phyloP scores from a whole-genome alignment of 805 yeast species.

The Lipomyces starkeyi region DNA sequence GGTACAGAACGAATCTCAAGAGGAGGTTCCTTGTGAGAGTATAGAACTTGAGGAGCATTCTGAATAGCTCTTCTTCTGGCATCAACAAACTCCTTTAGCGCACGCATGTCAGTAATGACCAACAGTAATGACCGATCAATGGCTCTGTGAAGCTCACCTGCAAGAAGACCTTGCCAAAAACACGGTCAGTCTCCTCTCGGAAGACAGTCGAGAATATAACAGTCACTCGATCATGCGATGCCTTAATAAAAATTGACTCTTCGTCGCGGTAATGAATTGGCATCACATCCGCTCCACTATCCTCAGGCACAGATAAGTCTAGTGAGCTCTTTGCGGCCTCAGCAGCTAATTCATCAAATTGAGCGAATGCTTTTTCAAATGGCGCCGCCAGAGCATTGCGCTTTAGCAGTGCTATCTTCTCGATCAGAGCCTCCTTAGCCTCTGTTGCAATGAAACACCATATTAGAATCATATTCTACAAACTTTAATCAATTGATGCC shows the following conservation, averaged over 20 bases:
- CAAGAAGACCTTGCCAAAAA: slow-evolving; percentile 84
- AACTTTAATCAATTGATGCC: not conserved
- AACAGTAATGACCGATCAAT: not conserved
- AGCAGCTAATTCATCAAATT: slow-evolving; percentile 71
- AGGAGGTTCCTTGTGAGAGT: slow-evolving; percentile 90
- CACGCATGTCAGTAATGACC: not conserved
- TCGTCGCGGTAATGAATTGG: slow-evolving; percentile 87
- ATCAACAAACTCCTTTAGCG: slow-evolving; percentile 42
- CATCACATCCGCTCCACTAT: slow-evolving; percentile 60
- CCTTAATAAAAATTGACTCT: slow-evolving; percentile 87
- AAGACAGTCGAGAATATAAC: slow-evolving; percentile 93
- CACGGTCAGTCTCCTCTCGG: slow-evolving; percentile 95
- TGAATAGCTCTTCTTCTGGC: slow-evolving; percentile 81
- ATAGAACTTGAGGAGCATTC: slow-evolving; percentile 97
- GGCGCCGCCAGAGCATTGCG: slow-evolving; percentile 92
- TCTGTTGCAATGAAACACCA: slow-evolving; percentile 41
- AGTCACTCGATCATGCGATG: slow-evolving; percentile 94
- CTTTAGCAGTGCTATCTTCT: slow-evolving; percentile 74
- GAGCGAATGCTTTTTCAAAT: slow-evolving; percentile 80
- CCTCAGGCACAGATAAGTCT: slow-evolving; percentile 51
- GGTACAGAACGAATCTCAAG: slow-evolving; percentile 68
- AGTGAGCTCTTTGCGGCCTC: slow-evolving; percentile 48
- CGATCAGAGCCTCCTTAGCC: slow-evolving; percentile 60
- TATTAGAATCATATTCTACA: not conserved
- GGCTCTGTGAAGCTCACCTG: slow-evolving; percentile 49